Base-by-base conservation (phyloP, 202 grass and related monocot genomes). In the Setaria italica region DNA sequence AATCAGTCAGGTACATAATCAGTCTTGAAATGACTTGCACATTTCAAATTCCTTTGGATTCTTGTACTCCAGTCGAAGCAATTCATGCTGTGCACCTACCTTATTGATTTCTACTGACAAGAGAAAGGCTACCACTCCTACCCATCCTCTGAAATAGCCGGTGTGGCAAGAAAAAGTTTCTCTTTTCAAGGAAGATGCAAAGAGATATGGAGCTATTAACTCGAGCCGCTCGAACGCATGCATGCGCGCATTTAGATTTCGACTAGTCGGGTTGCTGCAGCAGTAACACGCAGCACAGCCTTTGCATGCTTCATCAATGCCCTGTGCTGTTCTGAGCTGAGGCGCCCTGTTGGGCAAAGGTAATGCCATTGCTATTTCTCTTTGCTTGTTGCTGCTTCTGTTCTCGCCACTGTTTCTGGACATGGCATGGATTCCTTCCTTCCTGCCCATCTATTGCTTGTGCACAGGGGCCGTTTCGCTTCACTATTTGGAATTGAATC, bases 401-500 rank as follows among this genome's bases (percentile, higher is more conserved):
- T 78, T 85, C 21, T 74, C 65, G 89, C 72, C 73, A 91, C 89
- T 91, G 89, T 88, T 88, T 77, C 77, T 78, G 42, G 89, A 74
- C 89, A 78, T 85, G 82, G 86, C 77, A 74, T 85, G 81, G 85
- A 91, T 85, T 82, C 78, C 78, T 88, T 82, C 78, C 78, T 56
- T 75, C 50, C 72, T 85, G 82, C 89, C 82, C 46, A 85, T 85
- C 82, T 82, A 69, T 85, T 88, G 82, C 56, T 30, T 60, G 85
- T 46, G 63, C 81, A 88, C 76, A 81, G 89, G 80, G 32, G 45
- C 78, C 48, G 49, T 77, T 82, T 88, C 42, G 71, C 82, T 82
- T 78, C 82, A 88, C 85, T 91, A 69, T 91, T 83, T 78, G 51
- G 72, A 82, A 88, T 91, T 91, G 76, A 91, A 85, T 85, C 85